These are phyloP conservation scores for Boletales sp. DNA, from an alignment of 768 basidiomycete genomes.

Conservation along the genomic window DNA sequence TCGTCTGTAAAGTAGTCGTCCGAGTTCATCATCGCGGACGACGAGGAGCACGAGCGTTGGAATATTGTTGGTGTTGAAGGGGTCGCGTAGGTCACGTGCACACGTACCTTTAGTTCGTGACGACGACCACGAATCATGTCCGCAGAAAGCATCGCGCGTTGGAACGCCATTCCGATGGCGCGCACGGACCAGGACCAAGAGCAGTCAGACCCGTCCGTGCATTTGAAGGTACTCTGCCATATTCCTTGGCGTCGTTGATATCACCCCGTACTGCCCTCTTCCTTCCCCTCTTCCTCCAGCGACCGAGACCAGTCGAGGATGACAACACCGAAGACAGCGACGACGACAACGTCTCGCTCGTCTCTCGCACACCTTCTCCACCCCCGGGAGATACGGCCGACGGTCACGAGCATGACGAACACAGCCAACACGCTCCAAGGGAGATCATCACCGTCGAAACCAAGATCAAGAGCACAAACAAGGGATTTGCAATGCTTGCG, in stretches of 20 bases:
- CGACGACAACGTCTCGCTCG: conserved; percentile 68
- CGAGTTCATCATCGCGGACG: conserved; percentile 55
- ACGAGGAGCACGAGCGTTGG: not conserved
- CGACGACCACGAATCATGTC: conserved; percentile 45
- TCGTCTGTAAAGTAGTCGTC: conserved; percentile 74
- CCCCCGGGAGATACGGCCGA: conserved; percentile 47
- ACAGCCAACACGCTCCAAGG: conserved; percentile 44
- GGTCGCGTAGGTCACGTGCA: conserved; percentile 1
- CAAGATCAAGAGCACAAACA: conserved; percentile 73
- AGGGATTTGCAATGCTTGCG: conserved; percentile 74
- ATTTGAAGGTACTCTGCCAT: conserved; percentile 67
- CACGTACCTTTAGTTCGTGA: not conserved
- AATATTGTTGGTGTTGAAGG: not conserved
- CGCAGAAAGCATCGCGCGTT: conserved; percentile 57
- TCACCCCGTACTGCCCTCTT: conserved; percentile 55
- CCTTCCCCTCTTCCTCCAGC: conserved; percentile 53
- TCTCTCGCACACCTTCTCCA: conserved; percentile 79
- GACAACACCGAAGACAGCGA: conserved; percentile 43
- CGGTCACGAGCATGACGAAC: conserved; percentile 66
- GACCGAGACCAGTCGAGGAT: conserved; percentile 42
- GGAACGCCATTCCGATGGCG: conserved; percentile 65
- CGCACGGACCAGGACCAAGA: conserved; percentile 28
- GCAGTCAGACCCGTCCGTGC: conserved; percentile 16
- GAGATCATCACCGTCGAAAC: conserved; percentile 82
- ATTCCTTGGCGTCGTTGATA: conserved; percentile 40